Conservation (phyloP, 257 asterid genomes). For the Nicotiana obtusifolia region DNA sequence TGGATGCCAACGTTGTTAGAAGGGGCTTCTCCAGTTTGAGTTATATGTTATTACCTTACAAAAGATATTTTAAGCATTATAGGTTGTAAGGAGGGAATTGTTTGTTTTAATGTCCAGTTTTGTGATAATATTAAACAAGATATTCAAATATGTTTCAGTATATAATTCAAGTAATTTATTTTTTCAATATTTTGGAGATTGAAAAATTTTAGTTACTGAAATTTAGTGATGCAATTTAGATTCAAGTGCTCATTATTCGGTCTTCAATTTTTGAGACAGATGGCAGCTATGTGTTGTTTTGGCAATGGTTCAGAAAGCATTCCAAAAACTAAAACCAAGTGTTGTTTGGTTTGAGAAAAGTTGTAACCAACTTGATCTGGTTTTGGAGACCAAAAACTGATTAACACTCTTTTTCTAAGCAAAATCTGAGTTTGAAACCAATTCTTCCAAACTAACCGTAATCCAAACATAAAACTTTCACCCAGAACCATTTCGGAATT, state of each 20-base stretch:
- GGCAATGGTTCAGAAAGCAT: background rate
- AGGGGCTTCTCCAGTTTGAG: background rate
- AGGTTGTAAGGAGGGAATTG: background rate
- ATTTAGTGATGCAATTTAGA: background rate
- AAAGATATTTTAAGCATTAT: background rate
- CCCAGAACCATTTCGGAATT: background rate
- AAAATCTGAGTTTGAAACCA: background rate
- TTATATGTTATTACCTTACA: background rate
- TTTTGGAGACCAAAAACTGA: background rate
- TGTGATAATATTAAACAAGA: background rate
- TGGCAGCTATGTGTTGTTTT: background rate
- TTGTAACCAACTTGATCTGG: background rate
- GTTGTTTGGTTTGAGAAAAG: background rate
- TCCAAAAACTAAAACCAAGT: slow-evolving; percentile 1
- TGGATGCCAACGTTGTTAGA: background rate
- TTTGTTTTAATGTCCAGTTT: background rate
- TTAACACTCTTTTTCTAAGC: background rate
- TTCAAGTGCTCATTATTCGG: background rate
- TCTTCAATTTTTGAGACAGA: slow-evolving; percentile 6
- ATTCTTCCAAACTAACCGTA: background rate
- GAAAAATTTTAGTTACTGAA: background rate
- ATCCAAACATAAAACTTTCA: background rate
- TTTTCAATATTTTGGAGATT: background rate
- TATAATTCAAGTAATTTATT: background rate
- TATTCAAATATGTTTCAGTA: background rate